phyloP scores from a whole-genome alignment of 2,329 filamentous ascomycete genomes.

The Stachybotrys chartarum region DNA sequence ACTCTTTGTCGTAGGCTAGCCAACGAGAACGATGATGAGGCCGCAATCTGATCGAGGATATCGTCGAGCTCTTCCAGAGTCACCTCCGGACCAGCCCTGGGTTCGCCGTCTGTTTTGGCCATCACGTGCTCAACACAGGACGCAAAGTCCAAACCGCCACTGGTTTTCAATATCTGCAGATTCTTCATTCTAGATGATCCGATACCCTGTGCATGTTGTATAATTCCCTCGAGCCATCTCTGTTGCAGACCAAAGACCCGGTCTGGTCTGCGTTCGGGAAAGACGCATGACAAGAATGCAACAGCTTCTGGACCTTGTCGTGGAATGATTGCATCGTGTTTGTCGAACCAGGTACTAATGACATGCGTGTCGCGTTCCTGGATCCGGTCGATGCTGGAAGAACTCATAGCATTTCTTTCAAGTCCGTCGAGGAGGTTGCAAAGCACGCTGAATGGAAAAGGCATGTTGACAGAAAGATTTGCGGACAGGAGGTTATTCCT shows the following conservation, averaged over 20 bases:
- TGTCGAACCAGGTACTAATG: conserved; percentile 58
- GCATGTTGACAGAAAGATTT: conserved; percentile 30
- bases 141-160: conserved; percentile 24
- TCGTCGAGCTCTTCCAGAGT: too few species aligned
- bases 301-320: conserved; percentile 34
- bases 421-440: conserved; percentile 62
- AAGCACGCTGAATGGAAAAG: conserved; percentile 55
- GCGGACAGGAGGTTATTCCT: neutral
- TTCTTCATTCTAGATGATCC: conserved; percentile 47
- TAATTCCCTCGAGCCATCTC: conserved; percentile 47
- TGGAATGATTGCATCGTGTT: conserved; percentile 49
- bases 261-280: conserved; percentile 64
- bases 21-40: too few species aligned
- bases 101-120: too few species aligned
- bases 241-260: conserved; percentile 62
- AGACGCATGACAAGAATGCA: conserved; percentile 61
- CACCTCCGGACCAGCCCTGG: too few species aligned
- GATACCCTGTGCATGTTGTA: conserved; percentile 55
- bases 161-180: conserved; percentile 50
- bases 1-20: too few species aligned
- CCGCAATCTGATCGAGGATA: too few species aligned
- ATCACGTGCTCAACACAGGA: conserved; percentile 3
- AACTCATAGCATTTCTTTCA: conserved; percentile 32
- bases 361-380: conserved; percentile 16
- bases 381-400: conserved; percentile 9